Base-by-base conservation (phyloP, 140 eudicot species). In the Senecio squalidus region DNA sequence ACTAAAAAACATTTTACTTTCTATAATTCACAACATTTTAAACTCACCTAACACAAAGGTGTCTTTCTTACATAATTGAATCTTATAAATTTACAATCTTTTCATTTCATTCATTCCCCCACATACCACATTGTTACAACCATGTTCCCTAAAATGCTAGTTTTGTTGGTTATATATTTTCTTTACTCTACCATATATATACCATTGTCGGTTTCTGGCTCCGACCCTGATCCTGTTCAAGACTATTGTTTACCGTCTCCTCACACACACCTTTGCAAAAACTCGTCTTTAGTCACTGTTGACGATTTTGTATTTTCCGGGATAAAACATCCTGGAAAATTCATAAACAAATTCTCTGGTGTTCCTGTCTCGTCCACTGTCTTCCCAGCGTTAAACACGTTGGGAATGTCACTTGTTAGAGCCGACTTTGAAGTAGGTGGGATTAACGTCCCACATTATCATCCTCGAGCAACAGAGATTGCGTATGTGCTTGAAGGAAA, bases 311-410 rank as follows among this genome's bases (percentile, higher is more conserved):
- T 82, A 1, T 85, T 66, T 36, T 80, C 95, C 0, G 97, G 97
- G 29, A 77, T 89, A 7, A 82, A 73, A 76, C 63, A n/a, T 30
- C 77, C 93, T 1, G 86, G 78, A 67, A 46, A 82, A 15, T 77
- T 66, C 67, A 69, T 68, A 9, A 68, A 73, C 38, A 85, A 86
- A 33, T 89, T 89, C 69, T 70, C 92, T 3, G 84, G 86, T 0
- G 79, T 78, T 0, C 84, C 97, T 0, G 97, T 89, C 3, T 58
- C 80, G 5, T 53, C 89, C 45, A 57, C 57, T 9, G 81, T 50
- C 0, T 89, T 89, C 45, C 97, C 97, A 1, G 97, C 95, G 9
- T 58, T 89, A 0, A 83, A 86, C 93, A 83, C 93, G 3, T 81
- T 76, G 4, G 95, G 95, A 21, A 79, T 86, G 83, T 83, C 95